A percentile compares a stretch with the other conserved stretches of the same genome.
phyloP scores from a whole-genome alignment of 768 basidiomycete genomes.

The Panus rudis region DNA sequence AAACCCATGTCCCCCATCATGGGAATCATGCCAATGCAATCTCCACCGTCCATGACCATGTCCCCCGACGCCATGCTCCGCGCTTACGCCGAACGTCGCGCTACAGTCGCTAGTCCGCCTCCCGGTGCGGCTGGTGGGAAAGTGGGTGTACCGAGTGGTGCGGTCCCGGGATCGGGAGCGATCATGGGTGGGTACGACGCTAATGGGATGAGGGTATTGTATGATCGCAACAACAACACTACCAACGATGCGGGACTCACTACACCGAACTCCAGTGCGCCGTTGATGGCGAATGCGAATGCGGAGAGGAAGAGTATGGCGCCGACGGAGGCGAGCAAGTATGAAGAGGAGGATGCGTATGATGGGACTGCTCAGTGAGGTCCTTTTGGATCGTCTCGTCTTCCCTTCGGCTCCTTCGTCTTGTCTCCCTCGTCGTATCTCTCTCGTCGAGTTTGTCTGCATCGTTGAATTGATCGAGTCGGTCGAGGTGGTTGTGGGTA shows the following conservation, averaged over 20 bases:
- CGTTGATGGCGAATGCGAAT: slow-evolving; percentile 1
- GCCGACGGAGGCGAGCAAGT: slow-evolving; percentile 21
- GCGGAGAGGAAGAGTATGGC: slow-evolving; percentile 16
- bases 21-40: slow-evolving; percentile 34
- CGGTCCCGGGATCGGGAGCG: slow-evolving; percentile 20
- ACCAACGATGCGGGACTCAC: no score
- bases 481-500: no score
- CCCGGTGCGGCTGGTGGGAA: no score
- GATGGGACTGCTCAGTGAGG: slow-evolving; percentile 20
- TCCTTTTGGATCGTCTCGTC: not conserved
- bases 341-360: slow-evolving; percentile 23
- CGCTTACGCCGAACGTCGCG: slow-evolving; percentile 51
- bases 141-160: slow-evolving; percentile 8
- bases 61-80: slow-evolving; percentile 73
- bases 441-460: no score
- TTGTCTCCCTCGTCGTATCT: not conserved
- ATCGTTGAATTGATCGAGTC: no score
- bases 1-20: slow-evolving; percentile 29
- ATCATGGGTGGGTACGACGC: slow-evolving; percentile 23
- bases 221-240: no score
- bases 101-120: slow-evolving; percentile 26
- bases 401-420: not conserved
- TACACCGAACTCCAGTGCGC: slow-evolving; percentile 16
- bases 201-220: slow-evolving; percentile 27
- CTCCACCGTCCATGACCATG: slow-evolving; percentile 37